These are phyloP conservation scores for Daedalea quercina DNA, from an alignment of 768 basidiomycete genomes.

Conservation along the genomic window DNA sequence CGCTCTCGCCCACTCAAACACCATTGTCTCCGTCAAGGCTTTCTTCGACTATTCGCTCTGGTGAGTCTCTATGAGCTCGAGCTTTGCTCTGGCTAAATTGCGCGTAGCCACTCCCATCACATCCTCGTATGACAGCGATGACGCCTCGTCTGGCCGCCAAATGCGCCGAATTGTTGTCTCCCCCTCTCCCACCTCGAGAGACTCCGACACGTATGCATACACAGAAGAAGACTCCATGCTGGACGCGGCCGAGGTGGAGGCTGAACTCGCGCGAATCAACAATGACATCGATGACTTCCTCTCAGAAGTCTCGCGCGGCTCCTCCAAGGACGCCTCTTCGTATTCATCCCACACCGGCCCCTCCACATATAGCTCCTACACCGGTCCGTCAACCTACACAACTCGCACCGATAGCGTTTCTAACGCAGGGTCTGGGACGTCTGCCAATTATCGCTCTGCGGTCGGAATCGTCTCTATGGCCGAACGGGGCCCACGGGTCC, in stretches of 20 bases:
- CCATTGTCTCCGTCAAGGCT: constrained; percentile 55
- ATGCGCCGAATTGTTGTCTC: constrained; percentile 53
- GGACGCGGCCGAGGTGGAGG: constrained; percentile 56
- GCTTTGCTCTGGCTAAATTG: background rate
- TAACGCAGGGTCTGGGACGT: constrained; percentile 10
- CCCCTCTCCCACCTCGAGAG: constrained; percentile 38
- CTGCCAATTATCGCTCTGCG: constrained; percentile 21
- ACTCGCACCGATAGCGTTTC: constrained; percentile 18
- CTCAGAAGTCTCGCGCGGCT: constrained; percentile 51
- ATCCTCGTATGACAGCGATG: constrained; percentile 41
- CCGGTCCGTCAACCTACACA: constrained; percentile 29
- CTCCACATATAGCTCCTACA: constrained; percentile 9
- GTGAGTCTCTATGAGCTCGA: constrained; percentile 28
- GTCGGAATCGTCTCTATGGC: constrained; percentile 25
- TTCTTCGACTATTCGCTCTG: constrained; percentile 49
- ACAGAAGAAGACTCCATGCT: constrained; percentile 46
- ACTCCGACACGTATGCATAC: constrained; percentile 52
- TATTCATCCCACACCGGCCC: constrained; percentile 13
- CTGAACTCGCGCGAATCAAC: constrained; percentile 53
- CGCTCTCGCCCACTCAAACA: constrained; percentile 44
- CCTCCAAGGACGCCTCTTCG: constrained; percentile 16
- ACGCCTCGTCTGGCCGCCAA: constrained; percentile 37
- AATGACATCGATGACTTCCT: constrained; percentile 59
- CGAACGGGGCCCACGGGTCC: constrained; percentile 38
- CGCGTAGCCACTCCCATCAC: constrained; percentile 36